Evolutionary conservation across 2,329 filamentous ascomycete species (phyloP), one percentile per base, ranked within the genome.

Genomic region (Thielaviopsis populi): DNA sequence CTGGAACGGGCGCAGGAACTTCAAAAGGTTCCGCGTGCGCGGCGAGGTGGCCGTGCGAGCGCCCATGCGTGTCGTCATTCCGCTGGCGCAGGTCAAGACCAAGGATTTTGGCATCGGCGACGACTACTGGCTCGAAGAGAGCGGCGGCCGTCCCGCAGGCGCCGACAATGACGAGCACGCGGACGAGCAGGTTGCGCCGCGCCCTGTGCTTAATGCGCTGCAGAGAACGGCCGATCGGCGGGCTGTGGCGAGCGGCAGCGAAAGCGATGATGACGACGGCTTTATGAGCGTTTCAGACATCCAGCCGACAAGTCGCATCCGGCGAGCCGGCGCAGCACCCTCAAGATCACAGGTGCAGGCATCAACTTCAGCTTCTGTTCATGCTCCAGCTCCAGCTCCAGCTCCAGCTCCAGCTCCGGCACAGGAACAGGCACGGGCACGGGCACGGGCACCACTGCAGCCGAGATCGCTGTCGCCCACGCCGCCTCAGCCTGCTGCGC

Each of bases 1-100:
- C 46, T 99, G 94, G 94, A 95, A 96, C 71, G 94, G 92, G 0
- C 81, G 92, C 53, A 92, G 90, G 74, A 97, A 99, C 71, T 99
- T 96, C 76, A 99, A 99, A 73, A 88, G 84, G 69, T 99, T 99
- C 71, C 79, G 80, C 24, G 79, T 78, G 63, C 78, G 82, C 62
- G 85, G 82, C 27, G 80, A 80, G 22, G 68, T 68, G 5, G 67
- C 70, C 1, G 75, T 79, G 5, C 72, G 79, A 17, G 72, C 74
- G 2, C 72, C 74, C 1, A 73, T 75, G 33, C 76, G 75, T 63
- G 75, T 88, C 41, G 87, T 95, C 46, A 83, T 96, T 3, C 75
- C 80, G 0, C 75, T 95, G 3, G 83, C 88, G 68, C 85, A 89
- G 72, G 87, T 85, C 24, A 83, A 83, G 69, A 80, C 80, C 59